Base-by-base conservation (phyloP, 106 monocot genomes). In the Dendrobium nobile region DNA sequence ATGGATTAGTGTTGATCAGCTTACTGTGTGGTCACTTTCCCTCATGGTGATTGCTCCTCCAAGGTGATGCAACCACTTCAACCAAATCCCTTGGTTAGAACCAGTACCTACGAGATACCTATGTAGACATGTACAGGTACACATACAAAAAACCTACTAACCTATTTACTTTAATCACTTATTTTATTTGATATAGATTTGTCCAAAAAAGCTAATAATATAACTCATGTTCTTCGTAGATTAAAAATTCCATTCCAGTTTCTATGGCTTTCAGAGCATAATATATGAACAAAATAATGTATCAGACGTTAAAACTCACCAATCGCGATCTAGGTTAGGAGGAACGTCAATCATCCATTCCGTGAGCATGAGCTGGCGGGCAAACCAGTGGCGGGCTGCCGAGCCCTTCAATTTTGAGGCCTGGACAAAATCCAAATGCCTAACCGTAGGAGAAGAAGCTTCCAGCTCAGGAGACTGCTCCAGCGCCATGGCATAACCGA, bases 281-380 rank as follows among this genome's bases (percentile, higher is more conserved):
- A 31, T 13, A 10, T 33, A 37, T 10, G 70, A 16, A 16, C 33
- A 70, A 37, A 70, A 70, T 33, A 70, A 31, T 9, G 31, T 11
- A 0, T 70, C 37, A 26, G 17, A 20, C 8, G 13, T 27, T 26
- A 2, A 41, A 78, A 61, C 79, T 47, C 41, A 97, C 98, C 95
- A 98, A 74, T 98, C 94, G 9, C 56, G 51, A 54, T 85, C 77
- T 37, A 98, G 89, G 70, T 81, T 81, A 20, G 88, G 86, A 20
- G 98, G 98, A 9, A 91, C 85, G 79, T 95, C 98, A 54, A 95
- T 82, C 98, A 98, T 93, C 98, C 98, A 98, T 83, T 98, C 98
- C 7, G 92, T 90, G 15, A 95, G 86, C 94, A 98, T 92, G 27
- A 98, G 89, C 89, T 98, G 98, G 75, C 88, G 85, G 0, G 97